Conservation (phyloP, 169 alveolate species). For the Cryptosporidium baileyi region DNA sequence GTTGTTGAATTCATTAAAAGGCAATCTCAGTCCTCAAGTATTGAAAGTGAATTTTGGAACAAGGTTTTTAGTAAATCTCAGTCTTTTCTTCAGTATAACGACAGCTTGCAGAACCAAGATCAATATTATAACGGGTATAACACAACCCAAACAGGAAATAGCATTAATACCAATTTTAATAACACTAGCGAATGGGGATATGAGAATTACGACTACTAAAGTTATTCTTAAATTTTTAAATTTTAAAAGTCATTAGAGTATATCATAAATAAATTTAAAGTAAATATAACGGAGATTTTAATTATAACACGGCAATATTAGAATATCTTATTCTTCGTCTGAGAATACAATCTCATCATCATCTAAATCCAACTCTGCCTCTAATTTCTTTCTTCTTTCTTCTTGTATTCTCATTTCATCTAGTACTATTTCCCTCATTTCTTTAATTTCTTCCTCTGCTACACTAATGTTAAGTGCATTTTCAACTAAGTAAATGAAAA, state of each 20-base stretch:
- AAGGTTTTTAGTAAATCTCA: neutral
- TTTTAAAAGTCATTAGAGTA: no score
- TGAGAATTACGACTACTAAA: constrained; percentile 41
- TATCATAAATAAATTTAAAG: neutral
- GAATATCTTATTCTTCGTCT: constrained; percentile 35
- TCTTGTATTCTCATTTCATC: constrained; percentile 76
- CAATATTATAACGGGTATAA: neutral
- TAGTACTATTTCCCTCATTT: constrained; percentile 71
- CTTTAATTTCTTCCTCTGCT: constrained; percentile 66
- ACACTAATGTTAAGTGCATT: constrained; percentile 67
- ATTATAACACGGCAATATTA: neutral
- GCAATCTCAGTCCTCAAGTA: constrained; percentile 22
- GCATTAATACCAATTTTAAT: neutral
- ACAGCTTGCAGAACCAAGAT: neutral
- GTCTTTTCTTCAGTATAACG: constrained; percentile 10
- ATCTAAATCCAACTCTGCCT: constrained; percentile 71
- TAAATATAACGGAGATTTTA: neutral
- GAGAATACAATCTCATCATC: constrained; percentile 67
- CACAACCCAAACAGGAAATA: neutral
- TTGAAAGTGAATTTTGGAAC: constrained; percentile 51
- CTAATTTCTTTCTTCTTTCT: constrained; percentile 73
- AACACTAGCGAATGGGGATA: constrained; percentile 12
- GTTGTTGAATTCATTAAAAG: constrained; percentile 34
- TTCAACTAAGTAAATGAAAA: constrained; percentile 71
- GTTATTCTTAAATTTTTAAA: neutral